Evolutionary conservation across 2,329 filamentous ascomycete genomes (phyloP).

Genomic region (Aspergillus calidoustus): DNA sequence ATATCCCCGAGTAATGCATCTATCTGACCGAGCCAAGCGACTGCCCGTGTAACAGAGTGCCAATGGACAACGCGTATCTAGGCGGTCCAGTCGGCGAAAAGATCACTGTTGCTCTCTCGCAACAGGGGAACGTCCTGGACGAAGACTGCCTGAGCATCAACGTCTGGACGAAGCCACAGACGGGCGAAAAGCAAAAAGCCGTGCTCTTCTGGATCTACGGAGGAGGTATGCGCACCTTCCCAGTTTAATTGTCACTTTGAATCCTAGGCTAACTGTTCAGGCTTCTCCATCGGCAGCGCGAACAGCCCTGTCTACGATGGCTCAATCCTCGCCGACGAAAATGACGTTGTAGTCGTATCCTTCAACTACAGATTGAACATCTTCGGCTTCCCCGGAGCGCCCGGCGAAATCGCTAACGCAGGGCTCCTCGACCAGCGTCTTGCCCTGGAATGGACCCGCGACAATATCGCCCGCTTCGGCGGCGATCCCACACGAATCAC

Average conservation of each 20-base stretch:
- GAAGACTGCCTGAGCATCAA: slow-evolving; percentile 5
- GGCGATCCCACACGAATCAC: slow-evolving; percentile 17
- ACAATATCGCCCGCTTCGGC: slow-evolving; percentile 18
- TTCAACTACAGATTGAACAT: slow-evolving; percentile 19
- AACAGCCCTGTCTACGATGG: slow-evolving; percentile 2
- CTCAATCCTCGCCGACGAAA: slow-evolving; percentile 1
- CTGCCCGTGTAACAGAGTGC: slow-evolving; percentile 1
- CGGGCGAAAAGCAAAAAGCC: slow-evolving; percentile 3
- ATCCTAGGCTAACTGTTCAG: not conserved
- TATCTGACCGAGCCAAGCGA: not conserved
- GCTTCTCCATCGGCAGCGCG: not conserved
- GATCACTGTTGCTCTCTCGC: slow-evolving; percentile 1
- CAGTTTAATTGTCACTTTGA: not conserved
- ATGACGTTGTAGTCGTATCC: slow-evolving; percentile 10
- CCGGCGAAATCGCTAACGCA: slow-evolving; percentile 13
- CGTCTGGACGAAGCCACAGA: slow-evolving; percentile 6
- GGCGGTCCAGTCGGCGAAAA: slow-evolving; percentile 1
- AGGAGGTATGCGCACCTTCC: not conserved
- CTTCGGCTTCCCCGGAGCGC: slow-evolving; percentile 18
- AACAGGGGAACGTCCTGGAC: not conserved
- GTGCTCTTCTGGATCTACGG: slow-evolving; percentile 7
- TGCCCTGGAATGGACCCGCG: slow-evolving; percentile 16
- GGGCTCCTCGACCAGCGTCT: slow-evolving; percentile 19
- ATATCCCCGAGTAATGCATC: not conserved
- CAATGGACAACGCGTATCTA: not conserved